phyloP scores from a whole-genome alignment of 208 protist species.

The Leishmania aethiopica region DNA sequence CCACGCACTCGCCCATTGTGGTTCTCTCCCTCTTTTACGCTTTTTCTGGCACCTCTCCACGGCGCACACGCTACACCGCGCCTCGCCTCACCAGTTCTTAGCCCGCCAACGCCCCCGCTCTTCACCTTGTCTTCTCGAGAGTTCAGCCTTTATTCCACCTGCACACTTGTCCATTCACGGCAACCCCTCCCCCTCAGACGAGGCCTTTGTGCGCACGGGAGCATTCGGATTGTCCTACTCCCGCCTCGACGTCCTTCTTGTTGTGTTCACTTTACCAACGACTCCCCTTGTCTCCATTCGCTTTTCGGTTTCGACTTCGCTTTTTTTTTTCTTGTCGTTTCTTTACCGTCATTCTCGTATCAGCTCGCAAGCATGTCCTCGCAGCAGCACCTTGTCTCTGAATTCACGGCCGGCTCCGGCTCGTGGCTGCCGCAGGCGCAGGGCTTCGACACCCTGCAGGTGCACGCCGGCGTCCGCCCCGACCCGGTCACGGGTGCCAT shows the following conservation, averaged over 20 bases:
- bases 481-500: conserved; percentile 90
- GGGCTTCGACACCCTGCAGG: conserved; percentile 82
- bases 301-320: conserved; percentile 4
- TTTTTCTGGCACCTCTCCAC: background rate
- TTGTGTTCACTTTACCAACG: no score
- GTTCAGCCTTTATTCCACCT: background rate
- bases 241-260: background rate
- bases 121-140: background rate
- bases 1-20: background rate
- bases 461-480: conserved; percentile 83
- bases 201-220: background rate
- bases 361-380: conserved; percentile 45
- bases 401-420: conserved; percentile 61
- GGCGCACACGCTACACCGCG: background rate
- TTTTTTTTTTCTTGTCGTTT: background rate
- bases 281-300: background rate
- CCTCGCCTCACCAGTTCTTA: background rate
- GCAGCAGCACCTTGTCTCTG: conserved; percentile 81
- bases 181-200: background rate
- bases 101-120: background rate
- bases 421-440: conserved; percentile 69
- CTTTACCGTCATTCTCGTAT: background rate
- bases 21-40: background rate
- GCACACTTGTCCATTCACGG: background rate
- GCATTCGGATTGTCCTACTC: no score